phyloP scores from a whole-genome alignment of 2,329 filamentous ascomycete genomes.

The Coniochaeta hoffmannii region DNA sequence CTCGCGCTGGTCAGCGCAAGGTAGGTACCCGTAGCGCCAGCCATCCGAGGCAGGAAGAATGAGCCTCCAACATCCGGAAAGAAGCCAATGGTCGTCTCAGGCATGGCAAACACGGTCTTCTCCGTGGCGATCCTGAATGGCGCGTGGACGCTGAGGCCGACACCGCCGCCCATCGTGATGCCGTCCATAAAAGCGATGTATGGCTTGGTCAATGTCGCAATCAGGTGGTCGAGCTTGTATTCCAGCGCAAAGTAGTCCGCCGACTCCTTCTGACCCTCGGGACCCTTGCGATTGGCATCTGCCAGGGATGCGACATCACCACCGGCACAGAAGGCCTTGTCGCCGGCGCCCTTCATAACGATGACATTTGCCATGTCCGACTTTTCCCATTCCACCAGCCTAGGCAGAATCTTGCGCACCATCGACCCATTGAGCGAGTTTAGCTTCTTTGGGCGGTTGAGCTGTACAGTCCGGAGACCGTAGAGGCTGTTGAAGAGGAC shows the following conservation, averaged over 20 bases:
- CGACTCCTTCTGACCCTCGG: constrained; percentile 66
- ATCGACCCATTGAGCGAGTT: constrained; percentile 93
- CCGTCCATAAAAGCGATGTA: constrained; percentile 96
- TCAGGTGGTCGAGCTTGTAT: constrained; percentile 93
- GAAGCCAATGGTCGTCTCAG: constrained; percentile 96
- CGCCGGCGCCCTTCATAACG: constrained; percentile 83
- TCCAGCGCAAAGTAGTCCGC: constrained; percentile 86
- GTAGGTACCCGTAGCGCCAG: constrained; percentile 83
- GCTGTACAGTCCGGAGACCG: constrained; percentile 83
- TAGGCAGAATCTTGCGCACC: constrained; percentile 87
- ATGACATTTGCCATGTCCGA: constrained; percentile 90
- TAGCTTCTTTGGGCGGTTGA: constrained; percentile 86
- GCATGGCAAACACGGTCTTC: constrained; percentile 94
- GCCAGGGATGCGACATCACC: constrained; percentile 83
- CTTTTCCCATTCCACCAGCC: constrained; percentile 88
- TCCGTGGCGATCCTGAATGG: constrained; percentile 96
- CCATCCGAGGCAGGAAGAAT: constrained; percentile 88
- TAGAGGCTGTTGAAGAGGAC: constrained; percentile 87
- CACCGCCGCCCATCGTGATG: constrained; percentile 96
- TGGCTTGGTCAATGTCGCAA: constrained; percentile 88
- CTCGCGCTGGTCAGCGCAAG: constrained; percentile 85
- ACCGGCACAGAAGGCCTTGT: constrained; percentile 83
- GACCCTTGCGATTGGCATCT: constrained; percentile 58
- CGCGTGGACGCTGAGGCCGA: constrained; percentile 88
- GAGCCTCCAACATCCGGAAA: constrained; percentile 97